A percentile compares a stretch with the other conserved stretches of the same genome.
These are phyloP conservation scores for Fusarium austroafricanum DNA, from an alignment of 2,329 filamentous ascomycete genomes.

Conservation along the genomic window DNA sequence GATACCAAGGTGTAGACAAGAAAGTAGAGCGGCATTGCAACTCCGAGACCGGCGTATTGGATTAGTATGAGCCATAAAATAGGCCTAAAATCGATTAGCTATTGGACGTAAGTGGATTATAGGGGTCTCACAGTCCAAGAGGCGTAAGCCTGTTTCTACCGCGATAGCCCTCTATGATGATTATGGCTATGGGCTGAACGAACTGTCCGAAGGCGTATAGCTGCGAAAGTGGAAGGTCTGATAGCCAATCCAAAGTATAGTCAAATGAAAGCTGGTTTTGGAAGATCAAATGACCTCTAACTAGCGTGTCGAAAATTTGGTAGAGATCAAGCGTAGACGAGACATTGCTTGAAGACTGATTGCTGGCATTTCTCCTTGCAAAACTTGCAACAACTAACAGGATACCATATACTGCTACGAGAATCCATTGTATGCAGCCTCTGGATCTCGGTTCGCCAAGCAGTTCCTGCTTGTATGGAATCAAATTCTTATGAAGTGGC, in stretches of 20 bases:
- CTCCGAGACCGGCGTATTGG: not conserved
- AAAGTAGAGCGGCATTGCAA: not conserved
- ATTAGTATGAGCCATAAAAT: not conserved
- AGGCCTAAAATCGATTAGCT: not conserved
- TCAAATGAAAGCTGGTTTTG: too few species aligned
- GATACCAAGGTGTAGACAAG: conserved; percentile 1
- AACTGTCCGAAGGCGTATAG: not conserved
- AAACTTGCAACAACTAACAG: not conserved
- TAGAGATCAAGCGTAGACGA: too few species aligned
- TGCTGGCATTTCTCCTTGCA: not conserved
- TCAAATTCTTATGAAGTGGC: not conserved
- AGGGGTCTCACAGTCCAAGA: not conserved
- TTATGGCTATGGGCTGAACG: not conserved
- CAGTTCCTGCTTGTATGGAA: conserved; percentile 1
- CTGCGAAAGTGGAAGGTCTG: fast-evolving
- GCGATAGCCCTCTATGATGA: not conserved
- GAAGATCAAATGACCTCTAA: not conserved
- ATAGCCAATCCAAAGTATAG: not conserved
- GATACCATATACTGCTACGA: fast-evolving
- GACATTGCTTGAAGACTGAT: too few species aligned
- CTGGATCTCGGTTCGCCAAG: not conserved
- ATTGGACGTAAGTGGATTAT: too few species aligned
- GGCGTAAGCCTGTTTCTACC: not conserved
- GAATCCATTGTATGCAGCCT: not conserved
- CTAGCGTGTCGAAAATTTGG: not conserved